These are phyloP conservation scores for Suhomyces prunicola DNA, from an alignment of 805 yeast genomes.

Conservation along the genomic window DNA sequence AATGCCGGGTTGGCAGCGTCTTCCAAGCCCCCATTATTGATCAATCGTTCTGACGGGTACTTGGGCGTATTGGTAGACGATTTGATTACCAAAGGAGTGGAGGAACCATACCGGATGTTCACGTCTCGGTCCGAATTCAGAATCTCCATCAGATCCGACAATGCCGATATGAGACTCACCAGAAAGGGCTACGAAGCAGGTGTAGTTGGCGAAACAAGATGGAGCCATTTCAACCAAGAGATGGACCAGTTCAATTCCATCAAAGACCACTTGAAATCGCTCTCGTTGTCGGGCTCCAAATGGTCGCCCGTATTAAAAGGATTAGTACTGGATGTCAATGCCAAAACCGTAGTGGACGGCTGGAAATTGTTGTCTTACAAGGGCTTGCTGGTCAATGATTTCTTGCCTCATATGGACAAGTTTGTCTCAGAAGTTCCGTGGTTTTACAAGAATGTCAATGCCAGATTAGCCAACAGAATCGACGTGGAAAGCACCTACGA, in stretches of 20 bases:
- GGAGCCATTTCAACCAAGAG: constrained; percentile 46
- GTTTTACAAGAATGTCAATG: constrained; percentile 19
- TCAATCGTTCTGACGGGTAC: constrained; percentile 81
- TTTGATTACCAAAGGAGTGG: constrained; percentile 89
- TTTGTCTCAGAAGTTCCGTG: constrained; percentile 20
- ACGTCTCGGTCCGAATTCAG: constrained; percentile 95
- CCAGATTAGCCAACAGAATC: constrained; percentile 55
- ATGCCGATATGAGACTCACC: constrained; percentile 86
- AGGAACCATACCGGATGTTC: constrained; percentile 97
- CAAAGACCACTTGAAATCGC: constrained; percentile 42
- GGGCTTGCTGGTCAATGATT: constrained; percentile 30
- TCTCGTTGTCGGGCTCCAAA: constrained; percentile 49
- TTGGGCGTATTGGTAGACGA: constrained; percentile 93
- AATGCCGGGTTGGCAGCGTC: constrained; percentile 73
- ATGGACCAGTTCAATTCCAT: constrained; percentile 42
- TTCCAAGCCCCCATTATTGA: constrained; percentile 42
- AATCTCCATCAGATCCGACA: constrained; percentile 85
- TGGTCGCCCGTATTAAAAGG: constrained; percentile 59
- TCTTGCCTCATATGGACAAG: constrained; percentile 26
- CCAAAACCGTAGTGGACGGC: constrained; percentile 44
- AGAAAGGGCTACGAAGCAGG: constrained; percentile 64
- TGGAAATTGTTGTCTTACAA: constrained; percentile 68
- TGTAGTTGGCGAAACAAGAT: constrained; percentile 60
- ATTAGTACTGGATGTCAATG: constrained; percentile 47
- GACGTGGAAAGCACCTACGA: constrained; percentile 80